These are phyloP conservation scores for Lichtheimia corymbifera DNA, from an alignment of 371 early-diverging fungal genomes.

Conservation along the genomic window DNA sequence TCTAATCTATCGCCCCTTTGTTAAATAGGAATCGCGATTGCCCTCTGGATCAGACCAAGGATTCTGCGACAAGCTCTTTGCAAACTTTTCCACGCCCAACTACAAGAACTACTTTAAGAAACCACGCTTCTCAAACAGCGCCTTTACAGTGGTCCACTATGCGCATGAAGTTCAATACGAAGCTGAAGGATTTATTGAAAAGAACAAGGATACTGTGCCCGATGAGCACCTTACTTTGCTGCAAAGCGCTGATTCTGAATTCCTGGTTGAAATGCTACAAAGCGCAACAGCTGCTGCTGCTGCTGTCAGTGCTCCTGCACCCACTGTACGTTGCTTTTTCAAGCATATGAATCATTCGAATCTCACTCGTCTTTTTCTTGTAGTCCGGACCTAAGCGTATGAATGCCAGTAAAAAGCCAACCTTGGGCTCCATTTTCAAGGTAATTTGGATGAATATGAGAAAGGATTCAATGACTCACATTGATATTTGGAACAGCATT, in stretches of 20 bases:
- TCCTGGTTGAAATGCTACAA: constrained; percentile 75
- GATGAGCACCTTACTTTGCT: constrained; percentile 85
- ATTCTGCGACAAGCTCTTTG: constrained; percentile 84
- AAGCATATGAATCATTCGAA: not conserved
- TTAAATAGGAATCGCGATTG: constrained; percentile 72
- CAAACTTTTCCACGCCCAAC: constrained; percentile 68
- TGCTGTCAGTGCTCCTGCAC: constrained; percentile 8
- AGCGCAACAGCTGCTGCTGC: constrained; percentile 55
- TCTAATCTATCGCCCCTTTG: not conserved
- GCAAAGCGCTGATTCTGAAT: constrained; percentile 67
- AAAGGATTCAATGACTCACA: not conserved
- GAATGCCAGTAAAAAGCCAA: constrained; percentile 75
- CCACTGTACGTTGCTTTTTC: constrained; percentile 14
- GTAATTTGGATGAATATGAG: constrained; percentile 16
- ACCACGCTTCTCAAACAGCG: constrained; percentile 82
- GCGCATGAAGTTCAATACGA: constrained; percentile 92
- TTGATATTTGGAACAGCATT: constrained; percentile 39
- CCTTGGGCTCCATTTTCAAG: constrained; percentile 86
- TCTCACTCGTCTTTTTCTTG: constrained; percentile 6
- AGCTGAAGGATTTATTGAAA: constrained; percentile 95
- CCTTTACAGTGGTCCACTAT: constrained; percentile 90
- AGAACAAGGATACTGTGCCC: constrained; percentile 98
- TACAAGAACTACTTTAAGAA: constrained; percentile 84
- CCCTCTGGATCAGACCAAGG: constrained; percentile 88
- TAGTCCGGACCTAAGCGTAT: constrained; percentile 12